Conservation (phyloP, 2,329 filamentous ascomycete species). For the Sporothrix euskadiensis region DNA sequence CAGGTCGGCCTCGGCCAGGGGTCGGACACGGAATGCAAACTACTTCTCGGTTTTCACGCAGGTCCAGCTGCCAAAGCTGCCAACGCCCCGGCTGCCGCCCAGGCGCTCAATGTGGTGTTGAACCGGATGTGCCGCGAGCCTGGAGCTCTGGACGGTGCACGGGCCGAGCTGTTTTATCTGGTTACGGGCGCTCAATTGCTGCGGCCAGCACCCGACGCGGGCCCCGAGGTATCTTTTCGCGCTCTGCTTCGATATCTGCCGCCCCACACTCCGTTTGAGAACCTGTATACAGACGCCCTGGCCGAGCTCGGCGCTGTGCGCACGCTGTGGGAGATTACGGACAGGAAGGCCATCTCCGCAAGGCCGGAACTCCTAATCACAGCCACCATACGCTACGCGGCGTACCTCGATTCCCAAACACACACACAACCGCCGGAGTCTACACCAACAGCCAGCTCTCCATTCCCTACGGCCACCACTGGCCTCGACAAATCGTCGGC, state of each 20-base stretch:
- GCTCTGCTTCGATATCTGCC: not conserved
- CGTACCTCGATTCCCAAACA: not conserved
- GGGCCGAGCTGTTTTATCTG: conserved; percentile 32
- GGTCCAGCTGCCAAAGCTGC: not conserved
- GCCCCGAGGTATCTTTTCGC: conserved; percentile 28
- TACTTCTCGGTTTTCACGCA: not conserved
- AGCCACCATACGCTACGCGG: conserved; percentile 23
- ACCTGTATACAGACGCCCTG: conserved; percentile 27
- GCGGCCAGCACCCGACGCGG: not conserved
- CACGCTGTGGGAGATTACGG: conserved; percentile 28
- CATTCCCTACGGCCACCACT: not conserved
- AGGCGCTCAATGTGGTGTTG: not conserved
- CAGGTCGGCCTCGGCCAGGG: conserved; percentile 24
- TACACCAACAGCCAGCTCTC: not conserved
- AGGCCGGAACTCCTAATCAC: not conserved
- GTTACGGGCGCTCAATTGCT: conserved; percentile 31
- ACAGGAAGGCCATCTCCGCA: not conserved
- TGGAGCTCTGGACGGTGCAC: not conserved
- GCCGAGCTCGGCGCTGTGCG: conserved; percentile 34
- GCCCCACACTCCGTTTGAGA: no score
- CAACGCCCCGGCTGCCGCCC: not conserved
- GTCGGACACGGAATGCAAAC: not conserved
- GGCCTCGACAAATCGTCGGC: not conserved
- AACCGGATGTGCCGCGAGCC: not conserved
- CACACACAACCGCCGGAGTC: not conserved